These are phyloP conservation scores for Phytophthora nicotianae DNA, from an alignment of 352 stramenopile species.

Conservation along the genomic window DNA sequence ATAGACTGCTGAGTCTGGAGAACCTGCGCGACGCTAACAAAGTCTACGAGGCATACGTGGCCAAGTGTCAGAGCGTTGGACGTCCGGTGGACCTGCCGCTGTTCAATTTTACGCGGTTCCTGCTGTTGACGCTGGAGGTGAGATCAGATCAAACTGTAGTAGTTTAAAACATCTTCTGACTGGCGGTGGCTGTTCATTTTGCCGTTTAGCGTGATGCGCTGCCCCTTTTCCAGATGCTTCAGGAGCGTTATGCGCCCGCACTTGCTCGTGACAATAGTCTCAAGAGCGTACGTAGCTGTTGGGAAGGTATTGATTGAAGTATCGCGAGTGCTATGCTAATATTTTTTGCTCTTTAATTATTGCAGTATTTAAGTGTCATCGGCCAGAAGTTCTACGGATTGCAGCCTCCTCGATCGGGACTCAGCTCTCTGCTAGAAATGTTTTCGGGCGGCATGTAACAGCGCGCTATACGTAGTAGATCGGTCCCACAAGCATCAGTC, in stretches of 20 bases:
- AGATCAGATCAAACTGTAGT: background rate
- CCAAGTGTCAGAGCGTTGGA: constrained; percentile 46
- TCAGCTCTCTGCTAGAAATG: constrained; percentile 87
- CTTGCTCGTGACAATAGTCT: constrained; percentile 78
- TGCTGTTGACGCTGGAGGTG: constrained; percentile 87
- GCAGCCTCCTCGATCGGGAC: constrained; percentile 72
- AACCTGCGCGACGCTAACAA: constrained; percentile 89
- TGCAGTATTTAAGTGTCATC: constrained; percentile 84
- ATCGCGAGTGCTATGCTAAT: constrained; percentile 12
- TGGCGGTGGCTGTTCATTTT: background rate
- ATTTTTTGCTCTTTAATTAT: constrained; percentile 5
- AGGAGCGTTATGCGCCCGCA: constrained; percentile 79
- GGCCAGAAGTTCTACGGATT: constrained; percentile 88
- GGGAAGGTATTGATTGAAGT: constrained; percentile 1
- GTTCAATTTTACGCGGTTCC: constrained; percentile 84
- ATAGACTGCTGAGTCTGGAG: constrained; percentile 71
- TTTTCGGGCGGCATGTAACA: constrained; percentile 82
- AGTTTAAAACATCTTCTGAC: background rate
- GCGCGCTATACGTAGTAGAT: constrained; percentile 11
- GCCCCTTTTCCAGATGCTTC: constrained; percentile 86
- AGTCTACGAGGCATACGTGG: constrained; percentile 72
- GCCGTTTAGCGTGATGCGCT: constrained; percentile 79
- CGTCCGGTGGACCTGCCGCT: constrained; percentile 71
- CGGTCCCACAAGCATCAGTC: background rate
- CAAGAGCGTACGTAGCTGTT: constrained; percentile 65